Evolutionary conservation across 164 flowering plant species (phyloP).

Genomic region (Dillenia turbinata): DNA sequence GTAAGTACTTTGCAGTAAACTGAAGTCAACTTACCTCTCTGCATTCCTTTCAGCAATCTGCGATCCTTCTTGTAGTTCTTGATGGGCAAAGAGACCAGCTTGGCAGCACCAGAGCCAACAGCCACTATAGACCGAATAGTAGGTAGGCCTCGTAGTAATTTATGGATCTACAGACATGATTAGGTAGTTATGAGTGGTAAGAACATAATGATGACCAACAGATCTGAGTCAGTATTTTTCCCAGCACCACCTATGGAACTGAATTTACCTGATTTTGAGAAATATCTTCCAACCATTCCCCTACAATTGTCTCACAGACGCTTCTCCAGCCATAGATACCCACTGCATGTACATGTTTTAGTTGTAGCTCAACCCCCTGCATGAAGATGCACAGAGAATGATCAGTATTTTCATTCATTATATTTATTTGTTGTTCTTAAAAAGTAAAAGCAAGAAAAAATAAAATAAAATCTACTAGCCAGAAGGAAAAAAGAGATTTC

Average conservation of each 20-base stretch:
- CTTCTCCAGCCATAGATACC: constrained; percentile 89
- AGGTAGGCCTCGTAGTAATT: constrained; percentile 79
- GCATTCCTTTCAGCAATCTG: constrained; percentile 83
- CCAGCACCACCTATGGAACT: constrained; percentile 6
- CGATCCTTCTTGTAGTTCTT: constrained; percentile 76
- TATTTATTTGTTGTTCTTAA: no score
- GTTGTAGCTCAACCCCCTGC: constrained; percentile 91
- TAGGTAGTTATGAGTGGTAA: no score
- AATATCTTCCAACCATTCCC: constrained; percentile 97
- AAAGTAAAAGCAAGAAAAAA: no score
- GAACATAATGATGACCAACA: no score
- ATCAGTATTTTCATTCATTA: neutral
- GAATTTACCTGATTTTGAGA: constrained; percentile 84
- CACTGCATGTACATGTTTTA: constrained; percentile 82
- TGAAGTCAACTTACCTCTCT: constrained; percentile 58
- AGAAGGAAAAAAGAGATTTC: neutral
- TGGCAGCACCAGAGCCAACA: constrained; percentile 91
- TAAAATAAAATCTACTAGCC: neutral
- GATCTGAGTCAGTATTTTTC: neutral
- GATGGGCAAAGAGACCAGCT: constrained; percentile 80
- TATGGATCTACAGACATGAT: constrained; percentile 43
- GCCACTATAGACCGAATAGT: constrained; percentile 75
- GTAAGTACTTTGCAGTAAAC: no score
- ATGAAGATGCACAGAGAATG: constrained; percentile 11
- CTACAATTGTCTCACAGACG: constrained; percentile 73